These are phyloP conservation scores for Lathyrus sativus DNA, from an alignment of 306 rosid genomes.

Conservation along the genomic window DNA sequence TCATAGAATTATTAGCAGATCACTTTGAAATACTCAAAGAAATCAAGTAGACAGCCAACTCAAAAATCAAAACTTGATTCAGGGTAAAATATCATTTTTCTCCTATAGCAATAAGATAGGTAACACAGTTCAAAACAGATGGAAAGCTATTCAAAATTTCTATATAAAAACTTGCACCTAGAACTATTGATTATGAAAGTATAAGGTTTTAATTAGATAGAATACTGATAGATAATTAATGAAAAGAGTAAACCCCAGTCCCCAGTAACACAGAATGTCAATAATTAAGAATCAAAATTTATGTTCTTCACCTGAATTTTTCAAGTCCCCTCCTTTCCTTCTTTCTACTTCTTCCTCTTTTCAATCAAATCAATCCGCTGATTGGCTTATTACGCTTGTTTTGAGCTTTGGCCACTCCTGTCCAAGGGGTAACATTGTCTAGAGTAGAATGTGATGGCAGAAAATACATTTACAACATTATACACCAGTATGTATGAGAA, in stretches of 20 bases:
- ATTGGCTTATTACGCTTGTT: background rate
- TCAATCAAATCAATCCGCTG: background rate
- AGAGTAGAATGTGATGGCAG: background rate
- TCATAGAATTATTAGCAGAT: slow-evolving; percentile 4
- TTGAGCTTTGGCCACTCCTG: background rate
- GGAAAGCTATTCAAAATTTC: background rate
- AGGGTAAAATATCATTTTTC: background rate
- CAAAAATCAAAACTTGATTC: slow-evolving; percentile 20
- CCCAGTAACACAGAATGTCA: background rate
- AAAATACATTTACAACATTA: too few relatives aligned
- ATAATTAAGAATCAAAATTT: background rate
- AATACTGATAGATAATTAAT: background rate
- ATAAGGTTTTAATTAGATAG: background rate
- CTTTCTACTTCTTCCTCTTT: background rate
- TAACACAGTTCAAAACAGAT: background rate
- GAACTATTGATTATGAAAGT: background rate
- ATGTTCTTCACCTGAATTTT: background rate
- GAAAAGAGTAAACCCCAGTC: background rate
- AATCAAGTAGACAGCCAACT: slow-evolving; percentile 3
- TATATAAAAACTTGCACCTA: background rate
- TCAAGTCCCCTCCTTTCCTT: background rate
- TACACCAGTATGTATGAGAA: too few relatives aligned
- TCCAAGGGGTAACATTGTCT: background rate
- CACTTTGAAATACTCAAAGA: background rate
- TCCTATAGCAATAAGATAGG: background rate